Percentiles rank a stretch among this genome's conserved stretches.
phyloP scores from a whole-genome alignment of 1,139 yeast genomes.

The Pichia sp. region DNA sequence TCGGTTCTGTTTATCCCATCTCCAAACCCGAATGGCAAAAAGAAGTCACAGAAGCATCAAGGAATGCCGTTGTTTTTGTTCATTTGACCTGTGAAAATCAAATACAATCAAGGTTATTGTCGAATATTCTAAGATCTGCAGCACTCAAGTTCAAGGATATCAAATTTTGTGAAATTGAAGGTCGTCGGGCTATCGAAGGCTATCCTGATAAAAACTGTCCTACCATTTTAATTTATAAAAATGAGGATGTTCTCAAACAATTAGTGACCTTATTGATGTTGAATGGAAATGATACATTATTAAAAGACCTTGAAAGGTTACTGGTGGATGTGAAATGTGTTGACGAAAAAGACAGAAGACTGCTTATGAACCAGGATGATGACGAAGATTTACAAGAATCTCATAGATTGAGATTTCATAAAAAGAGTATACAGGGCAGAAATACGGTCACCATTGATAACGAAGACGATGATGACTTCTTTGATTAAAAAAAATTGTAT shows the following conservation, averaged over 20 bases:
- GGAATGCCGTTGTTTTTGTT: slow-evolving; percentile 52
- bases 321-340: slow-evolving; percentile 62
- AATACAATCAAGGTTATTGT: slow-evolving; percentile 64
- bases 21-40: slow-evolving; percentile 80
- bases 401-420: slow-evolving; percentile 43
- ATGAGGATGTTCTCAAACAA: slow-evolving; percentile 71
- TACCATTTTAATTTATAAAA: slow-evolving; percentile 71
- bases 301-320: slow-evolving; percentile 62
- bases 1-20: slow-evolving; percentile 69
- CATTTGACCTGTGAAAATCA: slow-evolving; percentile 68
- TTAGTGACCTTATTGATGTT: slow-evolving; percentile 68
- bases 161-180: slow-evolving; percentile 87
- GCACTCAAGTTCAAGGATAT: slow-evolving; percentile 66
- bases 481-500: slow-evolving; percentile 23
- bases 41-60: slow-evolving; percentile 79
- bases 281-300: slow-evolving; percentile 73
- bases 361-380: slow-evolving; percentile 54
- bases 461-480: slow-evolving; percentile 40
- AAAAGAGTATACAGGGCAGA: slow-evolving; percentile 39
- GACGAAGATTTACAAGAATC: slow-evolving; percentile 43
- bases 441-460: slow-evolving; percentile 27
- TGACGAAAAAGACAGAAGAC: slow-evolving; percentile 54
- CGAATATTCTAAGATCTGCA: slow-evolving; percentile 41
- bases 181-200: slow-evolving; percentile 80
- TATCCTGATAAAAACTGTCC: slow-evolving; percentile 91